Base-by-base conservation (phyloP, 805 yeast species). In the Vanderwaltozyma polyspora region DNA sequence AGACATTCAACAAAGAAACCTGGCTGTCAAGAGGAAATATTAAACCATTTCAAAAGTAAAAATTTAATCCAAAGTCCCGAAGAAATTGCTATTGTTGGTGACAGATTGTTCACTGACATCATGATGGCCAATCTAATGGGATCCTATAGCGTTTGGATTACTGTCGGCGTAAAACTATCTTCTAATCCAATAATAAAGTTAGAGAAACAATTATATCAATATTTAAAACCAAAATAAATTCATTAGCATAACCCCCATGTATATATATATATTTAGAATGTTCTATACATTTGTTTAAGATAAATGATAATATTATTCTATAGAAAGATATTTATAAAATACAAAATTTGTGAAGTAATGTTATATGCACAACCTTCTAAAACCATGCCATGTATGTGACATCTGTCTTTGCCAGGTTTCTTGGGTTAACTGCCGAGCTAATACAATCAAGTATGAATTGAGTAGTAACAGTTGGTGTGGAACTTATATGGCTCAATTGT, bases 61-160 rank as follows among this genome's bases (percentile, higher is more conserved):
- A 72, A 65, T 30, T 47, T 73, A 42, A 58, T 67, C 3, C 38
- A 54, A 30, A 44, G 41, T 4, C 74, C 87, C 0, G 52, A 66
- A 12, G 80, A 86, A 43, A 76, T 91, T 12, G 89, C 84, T 0
- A 77, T 91, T 5, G 72, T 91, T 9, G 98, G 98, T 0, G 98
- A 91, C 48, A 62, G 98, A 25, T 65, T 91, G 18, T 76, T 86
- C 59, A 91, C 98, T 0, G 98, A 91, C 55, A 71, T 91, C 35
- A 60, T 87, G 34, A 82, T 91, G 94, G 95, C 96, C 14, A 89
- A 91, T 48, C 66, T 77, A 66, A 85, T 89, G 94, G 94, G 94
- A 0, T 66, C 91, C 0, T 72, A 74, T 57, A 82, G 89, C 0
- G 67, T 85, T 3, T 91, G 97, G 95, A 51, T 91, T 2, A 63